Evolutionary conservation across 306 rosid genomes (phyloP), one percentile per base, ranked within the genome.

Genomic region (Vigna hirtella): DNA sequence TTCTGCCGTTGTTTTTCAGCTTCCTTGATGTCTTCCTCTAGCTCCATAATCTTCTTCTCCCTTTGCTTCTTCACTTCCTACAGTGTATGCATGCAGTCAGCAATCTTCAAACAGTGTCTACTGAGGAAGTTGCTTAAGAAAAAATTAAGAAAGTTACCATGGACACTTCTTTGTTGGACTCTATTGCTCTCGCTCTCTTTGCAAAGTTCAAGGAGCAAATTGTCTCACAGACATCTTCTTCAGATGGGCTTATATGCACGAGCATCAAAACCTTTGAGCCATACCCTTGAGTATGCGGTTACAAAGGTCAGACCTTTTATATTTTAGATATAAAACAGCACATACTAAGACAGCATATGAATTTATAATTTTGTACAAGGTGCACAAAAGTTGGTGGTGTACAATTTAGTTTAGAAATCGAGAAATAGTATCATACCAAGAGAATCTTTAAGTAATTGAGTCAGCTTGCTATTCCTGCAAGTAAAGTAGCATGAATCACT

Each of bases 381-480:
- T 14, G 76, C 15, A 28, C 17, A 43, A 11, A 66, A 61, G 59
- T 59, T 67, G 66, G 34, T 70, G 12, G 57, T 55, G 62, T 42
- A 69, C 74, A 77, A 58, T 77, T 17, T 63, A 56, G 47, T 42
- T 42, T 62, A 75, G 67, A 86, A 42, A 42, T 42, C 13, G 2
- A 84, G 56, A 36, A 70, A 52, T 8, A 20, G 77, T 66, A 40
- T n/a, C 61, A 76, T 89, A 94, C 98, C 98, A 36, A 92, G 81
- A 52, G 98, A 94, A 88, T 94, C 98, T 81, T 90, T 92, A 76
- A 92, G 93, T 63, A 94, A 87, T 83, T 94, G 97, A 71, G 98
- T 94, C 69, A 94, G 97, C 94, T 92, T 94, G 84, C 97, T 94
- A 87, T 94, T 94, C 86, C 97, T 94, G 98, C 90, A 88, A 83